A percentile compares a stretch with the other conserved stretches of the same genome.
Conservation (phyloP, 352 stramenopile genomes). For the Plasmopara viticola region DNA sequence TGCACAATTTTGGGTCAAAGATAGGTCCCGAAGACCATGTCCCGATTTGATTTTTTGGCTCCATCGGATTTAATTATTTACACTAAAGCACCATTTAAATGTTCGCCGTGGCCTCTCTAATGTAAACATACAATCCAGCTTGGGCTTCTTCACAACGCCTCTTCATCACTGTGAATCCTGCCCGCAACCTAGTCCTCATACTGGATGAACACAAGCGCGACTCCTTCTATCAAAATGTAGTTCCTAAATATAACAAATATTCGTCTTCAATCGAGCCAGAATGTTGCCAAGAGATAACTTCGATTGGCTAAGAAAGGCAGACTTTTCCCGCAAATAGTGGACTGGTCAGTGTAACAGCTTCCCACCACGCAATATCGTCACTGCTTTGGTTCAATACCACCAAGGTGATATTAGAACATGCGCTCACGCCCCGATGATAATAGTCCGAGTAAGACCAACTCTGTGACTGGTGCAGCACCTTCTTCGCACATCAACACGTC, state of each 20-base stretch:
- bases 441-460: too few species aligned
- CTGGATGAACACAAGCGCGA: slow-evolving; percentile 8
- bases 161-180: neutral
- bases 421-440: too few species aligned
- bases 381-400: neutral
- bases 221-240: neutral
- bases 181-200: slow-evolving; percentile 3
- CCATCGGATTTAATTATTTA: neutral
- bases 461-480: neutral
- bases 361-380: neutral
- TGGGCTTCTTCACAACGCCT: neutral
- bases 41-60: neutral
- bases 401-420: neutral
- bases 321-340: neutral
- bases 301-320: neutral
- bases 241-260: neutral
- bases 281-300: neutral
- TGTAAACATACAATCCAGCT: neutral
- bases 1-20: neutral
- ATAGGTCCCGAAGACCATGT: neutral
- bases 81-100: neutral
- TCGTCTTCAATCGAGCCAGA: neutral
- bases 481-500: neutral
- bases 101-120: neutral
- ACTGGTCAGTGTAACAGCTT: neutral